A percentile compares a stretch with the other conserved stretches of the same genome.
phyloP scores from a whole-genome alignment of 495 filamentous ascomycete genomes.

The Hyaloscypha variabilis region DNA sequence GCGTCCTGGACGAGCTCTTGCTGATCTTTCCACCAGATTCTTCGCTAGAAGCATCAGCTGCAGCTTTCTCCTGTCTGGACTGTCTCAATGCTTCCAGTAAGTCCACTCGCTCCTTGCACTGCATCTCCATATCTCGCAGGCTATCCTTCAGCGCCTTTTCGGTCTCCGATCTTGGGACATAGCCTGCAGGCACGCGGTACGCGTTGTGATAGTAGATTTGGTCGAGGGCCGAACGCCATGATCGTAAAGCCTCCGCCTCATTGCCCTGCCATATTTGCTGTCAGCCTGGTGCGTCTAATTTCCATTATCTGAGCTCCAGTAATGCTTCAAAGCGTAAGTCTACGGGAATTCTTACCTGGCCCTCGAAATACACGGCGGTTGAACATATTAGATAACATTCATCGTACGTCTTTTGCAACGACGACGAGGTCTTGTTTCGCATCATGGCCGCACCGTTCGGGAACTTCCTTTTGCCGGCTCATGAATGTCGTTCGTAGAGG shows the following conservation, averaged over 20 bases:
- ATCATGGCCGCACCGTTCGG: conserved; percentile 47
- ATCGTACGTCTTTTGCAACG: conserved; percentile 96
- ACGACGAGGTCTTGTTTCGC: conserved; percentile 76
- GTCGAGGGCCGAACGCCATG: conserved; percentile 89
- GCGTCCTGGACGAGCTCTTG: conserved; percentile 19
- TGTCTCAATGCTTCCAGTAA: conserved; percentile 79
- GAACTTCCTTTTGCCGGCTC: conserved; percentile 2
- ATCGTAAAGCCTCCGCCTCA: conserved; percentile 86
- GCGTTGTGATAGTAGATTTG: conserved; percentile 89
- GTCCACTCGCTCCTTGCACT: conserved; percentile 93
- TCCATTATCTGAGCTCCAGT: not conserved
- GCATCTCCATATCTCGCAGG: conserved; percentile 78
- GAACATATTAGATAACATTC: conserved; percentile 93
- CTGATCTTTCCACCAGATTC: conserved; percentile 27
- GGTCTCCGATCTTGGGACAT: conserved; percentile 77
- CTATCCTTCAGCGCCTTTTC: conserved; percentile 83
- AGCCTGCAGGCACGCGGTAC: conserved; percentile 68
- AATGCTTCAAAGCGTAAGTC: not conserved
- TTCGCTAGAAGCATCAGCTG: conserved; percentile 13
- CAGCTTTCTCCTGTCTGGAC: conserved; percentile 57
- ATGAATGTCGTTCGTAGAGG: conserved; percentile 15
- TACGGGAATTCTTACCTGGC: conserved; percentile 60
- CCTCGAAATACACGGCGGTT: conserved; percentile 93
- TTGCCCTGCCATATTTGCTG: conserved; percentile 64
- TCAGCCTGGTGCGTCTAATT: not conserved